Percentiles rank a stretch among this genome's conserved stretches.
These are phyloP conservation scores for Zasmidium angulare DNA, from an alignment of 2,329 filamentous ascomycete species.

Conservation along the genomic window DNA sequence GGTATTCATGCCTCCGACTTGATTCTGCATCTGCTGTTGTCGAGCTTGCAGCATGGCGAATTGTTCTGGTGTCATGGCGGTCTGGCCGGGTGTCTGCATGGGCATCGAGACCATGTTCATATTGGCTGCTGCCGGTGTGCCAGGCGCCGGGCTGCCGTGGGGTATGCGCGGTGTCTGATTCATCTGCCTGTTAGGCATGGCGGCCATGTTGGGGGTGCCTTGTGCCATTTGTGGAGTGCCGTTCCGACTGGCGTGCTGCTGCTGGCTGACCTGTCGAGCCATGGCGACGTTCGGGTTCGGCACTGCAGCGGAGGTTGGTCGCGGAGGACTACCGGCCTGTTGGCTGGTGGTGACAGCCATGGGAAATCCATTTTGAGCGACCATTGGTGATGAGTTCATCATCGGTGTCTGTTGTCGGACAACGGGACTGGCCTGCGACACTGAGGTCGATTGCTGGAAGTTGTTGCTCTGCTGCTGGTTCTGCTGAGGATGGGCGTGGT, in stretches of 20 bases:
- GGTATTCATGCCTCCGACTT: constrained; percentile 16
- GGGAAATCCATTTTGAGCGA: constrained; percentile 43
- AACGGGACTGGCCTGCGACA: constrained; percentile 63
- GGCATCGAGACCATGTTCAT: constrained; percentile 27
- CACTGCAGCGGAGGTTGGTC: constrained; percentile 60
- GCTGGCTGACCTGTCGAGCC: constrained; percentile 40
- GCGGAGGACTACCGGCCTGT: constrained; percentile 63
- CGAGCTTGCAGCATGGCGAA: constrained; percentile 34
- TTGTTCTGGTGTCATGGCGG: constrained; percentile 32
- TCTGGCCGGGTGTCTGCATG: constrained; percentile 29
- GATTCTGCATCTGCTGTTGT: constrained; percentile 33
- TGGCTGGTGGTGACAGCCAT: constrained; percentile 65
- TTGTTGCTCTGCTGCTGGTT: constrained; percentile 43
- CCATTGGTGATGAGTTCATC: constrained; percentile 47
- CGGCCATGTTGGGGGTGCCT: constrained; percentile 38
- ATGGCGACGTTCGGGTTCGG: constrained; percentile 35
- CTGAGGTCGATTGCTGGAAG: constrained; percentile 48
- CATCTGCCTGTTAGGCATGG: constrained; percentile 36
- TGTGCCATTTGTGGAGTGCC: constrained; percentile 41
- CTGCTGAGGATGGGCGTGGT: constrained; percentile 41
- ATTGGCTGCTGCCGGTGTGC: constrained; percentile 21
- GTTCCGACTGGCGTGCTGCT: constrained; percentile 35
- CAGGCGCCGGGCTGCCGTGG: constrained; percentile 35
- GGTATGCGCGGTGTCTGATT: constrained; percentile 38
- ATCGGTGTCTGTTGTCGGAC: constrained; percentile 48